Base-by-base conservation (phyloP, 129 eudicot species). In the Helianthus tuberosus region DNA sequence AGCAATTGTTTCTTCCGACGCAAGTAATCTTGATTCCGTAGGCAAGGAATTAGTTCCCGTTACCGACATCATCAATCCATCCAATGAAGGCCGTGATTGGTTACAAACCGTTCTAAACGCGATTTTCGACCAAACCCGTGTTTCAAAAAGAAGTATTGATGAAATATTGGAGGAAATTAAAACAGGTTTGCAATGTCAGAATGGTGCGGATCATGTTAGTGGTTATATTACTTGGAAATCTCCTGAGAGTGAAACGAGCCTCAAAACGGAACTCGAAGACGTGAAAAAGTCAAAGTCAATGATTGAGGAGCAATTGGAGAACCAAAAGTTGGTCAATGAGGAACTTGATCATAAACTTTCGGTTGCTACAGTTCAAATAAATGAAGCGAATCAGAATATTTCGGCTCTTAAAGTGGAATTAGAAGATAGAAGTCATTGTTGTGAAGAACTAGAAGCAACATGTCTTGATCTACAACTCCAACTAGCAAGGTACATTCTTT, bases 381-480 rank as follows among this genome's bases (percentile, higher is more conserved):
- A 85, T 49, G 96, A 90, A 67, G 76, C 75, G 16, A 73, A 80
- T 35, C 89, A 85, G 79, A 94, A 88, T 80, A 16, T 90, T 25
- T 88, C 98, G n/a, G 85, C 93, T 59, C 84, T 90, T 9, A 91
- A 94, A 84, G 91, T 91, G 17, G 96, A 94, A 73, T 44, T 94
- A 73, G 96, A 91, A 57, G 86, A 89, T 63, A 94, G 82, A 80
- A 83, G 76, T 74, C 89, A 87, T 29, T 85, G 88, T 61, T 90
- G 97, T 79, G 88, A 94, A 82, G 97, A 94, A 78, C 71, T 91
- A 39, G 97, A 94, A 81, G 84, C 88, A 66, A 87, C 99, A 4
- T 94, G 97, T 73, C 88, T 94, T 1, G 99, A 94, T 78, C 91
- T 94, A 71, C 96, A 89, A 68, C 93, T 94, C 57, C 99, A 90